These are phyloP conservation scores for Amauroascus niger DNA, from an alignment of 2,329 filamentous ascomycete genomes.

Conservation along the genomic window DNA sequence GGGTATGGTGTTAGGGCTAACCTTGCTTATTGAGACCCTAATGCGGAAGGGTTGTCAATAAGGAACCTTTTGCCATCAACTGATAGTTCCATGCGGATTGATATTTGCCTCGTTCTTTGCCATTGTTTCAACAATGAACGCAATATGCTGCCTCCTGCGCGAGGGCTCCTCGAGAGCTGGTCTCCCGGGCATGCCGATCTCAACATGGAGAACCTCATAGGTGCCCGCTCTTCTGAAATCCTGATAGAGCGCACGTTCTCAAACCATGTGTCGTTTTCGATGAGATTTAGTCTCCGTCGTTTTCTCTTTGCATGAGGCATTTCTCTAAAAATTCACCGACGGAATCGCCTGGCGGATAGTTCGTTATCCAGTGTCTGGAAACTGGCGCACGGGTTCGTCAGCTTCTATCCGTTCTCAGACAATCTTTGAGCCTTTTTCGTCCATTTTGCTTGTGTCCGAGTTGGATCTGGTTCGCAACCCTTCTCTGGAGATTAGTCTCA, in stretches of 20 bases:
- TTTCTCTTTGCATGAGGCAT: conserved; percentile 2
- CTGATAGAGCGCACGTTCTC: neutral
- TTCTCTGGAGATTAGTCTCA: neutral
- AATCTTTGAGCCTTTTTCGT: neutral
- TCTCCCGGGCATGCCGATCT: neutral
- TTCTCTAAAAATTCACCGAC: neutral
- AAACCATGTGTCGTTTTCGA: conserved; percentile 1
- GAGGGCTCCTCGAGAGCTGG: no score
- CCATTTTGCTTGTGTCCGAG: neutral
- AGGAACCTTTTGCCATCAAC: conserved; percentile 6
- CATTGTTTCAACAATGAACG: conserved; percentile 7
- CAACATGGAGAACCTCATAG: neutral
- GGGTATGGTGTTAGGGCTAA: conserved; percentile 11
- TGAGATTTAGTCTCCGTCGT: neutral
- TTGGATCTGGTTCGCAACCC: neutral
- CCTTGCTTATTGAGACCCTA: conserved; percentile 11
- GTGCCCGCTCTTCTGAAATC: neutral
- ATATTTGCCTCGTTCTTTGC: conserved; percentile 4
- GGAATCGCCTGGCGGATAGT: neutral
- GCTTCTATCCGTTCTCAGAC: conserved; percentile 5
- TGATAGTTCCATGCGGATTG: neutral
- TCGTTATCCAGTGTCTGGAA: conserved; percentile 1
- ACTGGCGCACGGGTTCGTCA: neutral
- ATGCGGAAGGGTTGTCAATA: conserved; percentile 11
- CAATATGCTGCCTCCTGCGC: neutral